Base-by-base conservation (phyloP, 495 filamentous ascomycete genomes). In the Saxophila tyrrhenica region DNA sequence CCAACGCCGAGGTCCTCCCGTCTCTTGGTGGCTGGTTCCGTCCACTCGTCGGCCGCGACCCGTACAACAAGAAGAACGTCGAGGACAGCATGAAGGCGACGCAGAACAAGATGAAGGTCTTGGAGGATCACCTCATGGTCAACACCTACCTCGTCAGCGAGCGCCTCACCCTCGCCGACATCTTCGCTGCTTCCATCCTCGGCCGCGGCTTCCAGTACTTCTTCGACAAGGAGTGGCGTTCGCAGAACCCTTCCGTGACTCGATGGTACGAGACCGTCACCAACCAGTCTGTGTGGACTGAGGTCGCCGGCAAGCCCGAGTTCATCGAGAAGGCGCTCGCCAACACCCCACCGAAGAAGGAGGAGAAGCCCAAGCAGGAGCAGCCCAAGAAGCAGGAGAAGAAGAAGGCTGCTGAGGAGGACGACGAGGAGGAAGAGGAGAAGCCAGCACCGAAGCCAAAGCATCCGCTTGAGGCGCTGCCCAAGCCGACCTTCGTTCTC, bases 121-220 rank as follows among this genome's bases (percentile, higher is more conserved):
- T 90, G 42, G 90, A 96, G 71, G 71, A 84, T 62, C 88, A 97
- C 75, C 86, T 99, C 67, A 78, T 83, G 51, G 73, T 82, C 75
- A 87, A 94, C 80, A 99, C 92, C 63, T 99, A 86, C 81, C 86
- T 99, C 54, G 89, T 95, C 60, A 88, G 90, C 65, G 91, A 99
- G 81, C 87, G 94, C 63, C 80, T 97, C 73, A 94, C 94, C 63
- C 83, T 97, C 58, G 92, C 92, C 67, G 92, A 99, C 72, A 65
- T 95, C 69, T 96, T 95, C 75, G 71, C 78, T 65, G 79, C 82
- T 59, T 71, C 80, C 66, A 76, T 92, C 72, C 73, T 94, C 66
- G 75, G 80, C 66, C 87, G 88, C 61, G 86, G 83, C 57, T 95
- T 94, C 75, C 78, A 92, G 72, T 85, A 73, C 72, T 79, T 95